Evolutionary conservation across 352 stramenopile species (phyloP).

Genomic region (Phytopythium ostracodes): DNA sequence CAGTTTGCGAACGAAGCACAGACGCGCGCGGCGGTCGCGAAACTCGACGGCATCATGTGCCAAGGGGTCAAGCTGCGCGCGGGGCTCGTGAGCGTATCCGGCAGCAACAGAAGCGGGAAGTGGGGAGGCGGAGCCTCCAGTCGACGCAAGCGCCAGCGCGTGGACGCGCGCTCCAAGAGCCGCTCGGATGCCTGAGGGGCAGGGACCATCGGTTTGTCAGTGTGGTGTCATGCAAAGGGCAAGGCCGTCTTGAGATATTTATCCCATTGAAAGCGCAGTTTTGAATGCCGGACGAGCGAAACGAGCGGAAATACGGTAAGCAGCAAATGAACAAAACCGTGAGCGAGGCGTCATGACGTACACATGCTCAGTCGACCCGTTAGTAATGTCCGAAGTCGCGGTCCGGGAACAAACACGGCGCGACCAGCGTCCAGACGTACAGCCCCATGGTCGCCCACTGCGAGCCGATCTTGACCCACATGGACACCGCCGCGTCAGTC

Average conservation of each 20-base stretch:
- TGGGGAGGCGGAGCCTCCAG: constrained; percentile 24
- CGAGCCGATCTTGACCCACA: constrained; percentile 94
- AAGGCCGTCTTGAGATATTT: background rate
- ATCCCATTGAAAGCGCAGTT: background rate
- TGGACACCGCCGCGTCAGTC: constrained; percentile 69
- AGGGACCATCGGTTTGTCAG: background rate
- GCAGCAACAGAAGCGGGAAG: constrained; percentile 6
- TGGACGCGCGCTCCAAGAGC: constrained; percentile 36
- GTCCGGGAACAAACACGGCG: constrained; percentile 88
- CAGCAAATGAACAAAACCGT: constrained; percentile 2
- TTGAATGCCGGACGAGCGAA: background rate
- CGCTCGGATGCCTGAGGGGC: background rate
- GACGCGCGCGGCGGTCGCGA: constrained; percentile 31
- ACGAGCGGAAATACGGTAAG: background rate
- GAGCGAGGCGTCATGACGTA: background rate
- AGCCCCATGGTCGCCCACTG: constrained; percentile 90
- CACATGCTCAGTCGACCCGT: background rate
- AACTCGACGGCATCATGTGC: constrained; percentile 51
- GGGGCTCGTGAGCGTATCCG: constrained; percentile 5
- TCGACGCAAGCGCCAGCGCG: constrained; percentile 62
- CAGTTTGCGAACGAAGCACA: constrained; percentile 45
- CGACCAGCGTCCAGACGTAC: constrained; percentile 94
- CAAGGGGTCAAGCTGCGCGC: constrained; percentile 51
- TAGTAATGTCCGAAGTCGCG: constrained; percentile 78
- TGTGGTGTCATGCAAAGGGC: background rate